These are phyloP conservation scores for Malassezia sp. DNA, from an alignment of 1,284 basidiomycete species.

Conservation along the genomic window DNA sequence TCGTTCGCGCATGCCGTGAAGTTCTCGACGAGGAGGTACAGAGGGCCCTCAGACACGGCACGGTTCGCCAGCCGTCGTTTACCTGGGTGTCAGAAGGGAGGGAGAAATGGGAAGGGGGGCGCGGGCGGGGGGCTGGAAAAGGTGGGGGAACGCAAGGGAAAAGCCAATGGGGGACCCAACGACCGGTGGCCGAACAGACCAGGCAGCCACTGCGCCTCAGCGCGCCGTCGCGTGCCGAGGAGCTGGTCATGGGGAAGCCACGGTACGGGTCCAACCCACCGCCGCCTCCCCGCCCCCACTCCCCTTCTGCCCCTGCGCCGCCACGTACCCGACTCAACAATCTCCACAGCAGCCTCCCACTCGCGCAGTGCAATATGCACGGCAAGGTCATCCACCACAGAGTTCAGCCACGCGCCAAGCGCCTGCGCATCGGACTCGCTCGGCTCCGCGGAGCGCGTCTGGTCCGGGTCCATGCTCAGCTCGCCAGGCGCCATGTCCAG, in stretches of 20 bases:
- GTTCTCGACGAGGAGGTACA: slow-evolving; percentile 17
- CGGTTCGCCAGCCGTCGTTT: slow-evolving; percentile 53
- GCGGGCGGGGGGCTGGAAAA: no score
- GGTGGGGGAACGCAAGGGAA: no score
- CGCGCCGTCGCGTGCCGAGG: no score
- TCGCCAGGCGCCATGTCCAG: slow-evolving; percentile 4
- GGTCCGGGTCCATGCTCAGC: neutral
- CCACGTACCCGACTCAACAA: slow-evolving; percentile 83
- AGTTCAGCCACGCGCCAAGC: slow-evolving; percentile 63
- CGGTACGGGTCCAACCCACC: neutral
- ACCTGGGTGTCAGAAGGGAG: no score
- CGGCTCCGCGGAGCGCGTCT: neutral
- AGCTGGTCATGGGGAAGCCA: neutral
- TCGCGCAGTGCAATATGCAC: slow-evolving; percentile 79
- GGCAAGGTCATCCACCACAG: slow-evolving; percentile 79
- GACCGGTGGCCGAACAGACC: no score
- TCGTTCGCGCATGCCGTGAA: slow-evolving; percentile 19
- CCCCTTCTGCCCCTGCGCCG: no score
- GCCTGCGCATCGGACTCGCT: slow-evolving; percentile 29
- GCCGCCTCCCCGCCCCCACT: no score
- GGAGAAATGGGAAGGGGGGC: neutral
- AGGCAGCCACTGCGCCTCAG: no score
- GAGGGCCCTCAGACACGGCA: slow-evolving; percentile 47
- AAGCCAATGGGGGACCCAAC: no score
- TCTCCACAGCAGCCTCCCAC: slow-evolving; percentile 70